Base-by-base conservation (phyloP, 2,329 filamentous ascomycete species). In the Leptographium procerum region DNA sequence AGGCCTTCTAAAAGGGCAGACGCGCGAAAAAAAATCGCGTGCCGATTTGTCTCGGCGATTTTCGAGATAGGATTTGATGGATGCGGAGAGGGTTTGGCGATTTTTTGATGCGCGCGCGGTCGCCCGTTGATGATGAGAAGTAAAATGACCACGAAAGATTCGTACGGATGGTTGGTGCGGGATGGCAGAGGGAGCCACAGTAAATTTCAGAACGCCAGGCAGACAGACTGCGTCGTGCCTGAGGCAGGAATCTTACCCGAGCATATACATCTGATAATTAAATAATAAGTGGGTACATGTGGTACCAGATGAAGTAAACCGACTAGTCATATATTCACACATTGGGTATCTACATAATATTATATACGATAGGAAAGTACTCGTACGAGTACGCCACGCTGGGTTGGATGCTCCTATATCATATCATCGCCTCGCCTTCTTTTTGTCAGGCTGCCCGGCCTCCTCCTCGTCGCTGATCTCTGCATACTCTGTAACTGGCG, bases 391-490 rank as follows among this genome's bases (percentile, higher is more conserved):
- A n/a, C n/a, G n/a, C n/a, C n/a, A n/a, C n/a, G n/a, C n/a, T n/a
- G n/a, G n/a, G n/a, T n/a, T n/a, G n/a, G n/a, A n/a, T n/a, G n/a
- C 28, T 2, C 28, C 29, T 31, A 34, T 14, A 34, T 22, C 16
- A 31, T 3, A 33, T 52, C 29, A 82, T 66, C 79, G 74, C 71
- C 79, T 84, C 3, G 73, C 69, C 67, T 73, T 81, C 73, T 85
- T 88, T 36, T 88, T 82, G n/a, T 82, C 84, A 4, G 79, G 81
- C 22, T 77, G 80, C 8, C 82, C 80, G 56, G 84, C 86, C 63
- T 95, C 91, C 19, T 91, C 89, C 66, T 95, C 91, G 70, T 95
- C 92, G 69, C 91, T 95, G 36, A 94, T 67, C 50, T 96, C 89
- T 9, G 88, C 88, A 74, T 95, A 99, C 64, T 96, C 87, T 29